phyloP scores from a whole-genome alignment of 164 flowering plant genomes.

The Dillenia turbinata region DNA sequence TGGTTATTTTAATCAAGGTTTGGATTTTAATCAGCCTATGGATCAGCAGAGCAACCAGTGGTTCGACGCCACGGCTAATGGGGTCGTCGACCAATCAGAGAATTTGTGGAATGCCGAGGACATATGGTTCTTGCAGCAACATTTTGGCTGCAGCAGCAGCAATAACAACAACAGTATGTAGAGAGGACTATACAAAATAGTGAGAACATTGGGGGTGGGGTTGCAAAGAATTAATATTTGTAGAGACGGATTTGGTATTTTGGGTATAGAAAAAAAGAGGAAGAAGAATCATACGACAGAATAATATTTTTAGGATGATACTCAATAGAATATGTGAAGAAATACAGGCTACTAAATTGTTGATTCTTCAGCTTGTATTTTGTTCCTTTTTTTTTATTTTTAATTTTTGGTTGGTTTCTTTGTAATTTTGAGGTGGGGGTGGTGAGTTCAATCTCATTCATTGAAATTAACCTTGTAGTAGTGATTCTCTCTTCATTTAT shows the following conservation, averaged over 20 bases:
- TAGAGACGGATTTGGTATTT: background rate
- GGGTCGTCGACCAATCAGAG: constrained; percentile 25
- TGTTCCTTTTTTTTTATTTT: background rate
- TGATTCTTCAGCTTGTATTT: constrained; percentile 9
- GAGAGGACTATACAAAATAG: background rate
- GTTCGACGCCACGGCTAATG: constrained; percentile 25
- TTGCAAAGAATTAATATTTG: no score
- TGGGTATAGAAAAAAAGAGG: background rate
- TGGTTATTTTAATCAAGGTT: constrained; percentile 32
- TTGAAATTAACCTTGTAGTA: constrained; percentile 10
- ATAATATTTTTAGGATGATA: no score
- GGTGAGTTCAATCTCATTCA: constrained; percentile 17
- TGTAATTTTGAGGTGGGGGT: constrained; percentile 17
- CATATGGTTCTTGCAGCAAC: constrained; percentile 51
- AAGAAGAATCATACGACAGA: constrained; percentile 4
- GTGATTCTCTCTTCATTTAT: background rate
- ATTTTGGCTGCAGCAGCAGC: constrained; percentile 21
- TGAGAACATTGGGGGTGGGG: background rate
- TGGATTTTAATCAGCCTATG: constrained; percentile 25
- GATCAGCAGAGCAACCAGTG: constrained; percentile 29
- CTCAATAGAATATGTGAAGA: constrained; percentile 11
- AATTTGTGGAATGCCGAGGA: constrained; percentile 66
- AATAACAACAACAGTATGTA: background rate
- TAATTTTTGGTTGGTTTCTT: constrained; percentile 3
- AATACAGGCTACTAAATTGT: constrained; percentile 12